Conservation (phyloP, 2,329 filamentous ascomycete genomes). For the Fonsecaea nubica region DNA sequence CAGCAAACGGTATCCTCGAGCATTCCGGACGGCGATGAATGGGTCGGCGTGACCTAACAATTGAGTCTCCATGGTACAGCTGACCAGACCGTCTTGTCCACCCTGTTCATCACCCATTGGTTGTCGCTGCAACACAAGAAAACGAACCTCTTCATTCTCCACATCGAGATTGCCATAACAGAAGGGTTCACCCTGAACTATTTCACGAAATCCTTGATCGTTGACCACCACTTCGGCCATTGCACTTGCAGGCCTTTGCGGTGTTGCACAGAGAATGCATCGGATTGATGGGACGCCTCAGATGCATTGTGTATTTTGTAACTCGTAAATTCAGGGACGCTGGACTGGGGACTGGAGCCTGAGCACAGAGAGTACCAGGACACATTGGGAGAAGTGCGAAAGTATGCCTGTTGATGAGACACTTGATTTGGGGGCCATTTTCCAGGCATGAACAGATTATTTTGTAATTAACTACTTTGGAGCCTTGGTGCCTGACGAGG, state of each 20-base stretch:
- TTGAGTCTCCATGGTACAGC: conserved; percentile 10
- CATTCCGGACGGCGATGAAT: conserved; percentile 17
- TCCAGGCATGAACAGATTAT: not conserved
- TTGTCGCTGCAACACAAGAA: not conserved
- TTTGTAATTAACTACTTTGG: too few relatives aligned
- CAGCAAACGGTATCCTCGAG: conserved; percentile 13
- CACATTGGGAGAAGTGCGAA: not conserved
- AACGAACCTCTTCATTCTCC: not conserved
- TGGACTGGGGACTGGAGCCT: not conserved
- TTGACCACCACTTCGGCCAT: conserved; percentile 1
- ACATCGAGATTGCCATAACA: not conserved
- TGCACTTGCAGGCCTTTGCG: not conserved
- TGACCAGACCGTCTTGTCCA: not conserved
- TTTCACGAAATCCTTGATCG: conserved; percentile 1
- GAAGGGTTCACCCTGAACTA: not conserved
- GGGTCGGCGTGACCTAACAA: conserved; percentile 7
- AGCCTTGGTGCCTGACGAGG: not conserved
- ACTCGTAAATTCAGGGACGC: not conserved
- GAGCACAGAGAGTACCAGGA: not conserved
- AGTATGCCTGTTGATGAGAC: not conserved
- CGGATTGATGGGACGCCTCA: not conserved
- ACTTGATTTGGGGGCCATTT: conserved; percentile 1
- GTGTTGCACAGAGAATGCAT: not conserved
- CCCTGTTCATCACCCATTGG: not conserved
- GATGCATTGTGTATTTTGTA: not conserved